Conservation (phyloP, 1,139 yeast species). For the Magnusiomyces magnusii region DNA sequence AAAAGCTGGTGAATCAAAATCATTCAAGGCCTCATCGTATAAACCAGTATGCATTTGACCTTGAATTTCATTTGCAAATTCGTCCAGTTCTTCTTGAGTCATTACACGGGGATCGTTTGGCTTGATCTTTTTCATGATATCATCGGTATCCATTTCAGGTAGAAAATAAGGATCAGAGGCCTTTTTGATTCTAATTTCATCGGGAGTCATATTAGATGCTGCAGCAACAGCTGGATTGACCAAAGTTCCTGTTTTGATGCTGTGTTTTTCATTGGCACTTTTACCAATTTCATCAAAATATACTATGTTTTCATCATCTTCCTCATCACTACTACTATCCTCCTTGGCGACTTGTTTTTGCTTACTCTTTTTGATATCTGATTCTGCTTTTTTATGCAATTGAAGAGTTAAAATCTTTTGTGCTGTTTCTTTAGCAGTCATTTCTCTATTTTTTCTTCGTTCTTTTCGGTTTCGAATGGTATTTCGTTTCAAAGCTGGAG, state of each 20-base stretch:
- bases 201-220: neutral
- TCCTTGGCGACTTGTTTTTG: constrained; percentile 29
- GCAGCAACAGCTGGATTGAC: neutral
- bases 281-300: constrained; percentile 26
- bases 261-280: constrained; percentile 13
- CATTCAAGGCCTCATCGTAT: constrained; percentile 29
- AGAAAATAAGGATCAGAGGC: constrained; percentile 73
- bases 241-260: neutral
- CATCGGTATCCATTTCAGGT: constrained; percentile 54
- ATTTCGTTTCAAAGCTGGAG: constrained; percentile 72
- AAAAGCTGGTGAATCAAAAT: constrained; percentile 36
- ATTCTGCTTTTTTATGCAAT: constrained; percentile 49
- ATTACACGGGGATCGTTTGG: constrained; percentile 61
- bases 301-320: constrained; percentile 17
- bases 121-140: constrained; percentile 33
- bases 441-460: constrained; percentile 66
- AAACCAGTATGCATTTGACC: constrained; percentile 47
- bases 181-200: neutral
- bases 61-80: constrained; percentile 51
- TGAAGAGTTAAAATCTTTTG: constrained; percentile 73
- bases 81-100: constrained; percentile 63
- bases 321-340: constrained; percentile 17
- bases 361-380: constrained; percentile 18
- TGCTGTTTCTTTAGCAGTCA: constrained; percentile 67
- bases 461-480: constrained; percentile 67